These are phyloP conservation scores for Saccharomycopsis fermentans DNA, from an alignment of 805 yeast genomes.

Conservation along the genomic window DNA sequence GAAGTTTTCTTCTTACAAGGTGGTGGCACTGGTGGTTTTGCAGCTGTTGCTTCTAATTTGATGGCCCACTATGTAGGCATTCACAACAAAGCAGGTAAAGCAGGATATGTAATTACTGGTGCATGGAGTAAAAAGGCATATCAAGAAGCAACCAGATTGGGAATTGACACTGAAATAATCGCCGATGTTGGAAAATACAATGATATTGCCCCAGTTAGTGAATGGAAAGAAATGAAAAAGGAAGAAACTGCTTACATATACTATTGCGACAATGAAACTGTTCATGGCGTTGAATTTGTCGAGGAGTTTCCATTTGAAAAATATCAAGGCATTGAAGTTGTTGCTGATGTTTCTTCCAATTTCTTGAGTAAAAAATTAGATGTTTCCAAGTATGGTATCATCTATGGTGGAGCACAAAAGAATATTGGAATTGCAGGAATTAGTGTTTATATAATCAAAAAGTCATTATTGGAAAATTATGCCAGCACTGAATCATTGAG, in stretches of 20 bases:
- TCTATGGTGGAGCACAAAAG: slow-evolving; percentile 98
- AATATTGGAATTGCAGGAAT: slow-evolving; percentile 96
- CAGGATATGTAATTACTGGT: slow-evolving; percentile 86
- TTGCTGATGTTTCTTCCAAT: slow-evolving; percentile 92
- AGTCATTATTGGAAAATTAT: slow-evolving; percentile 52
- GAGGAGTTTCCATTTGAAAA: slow-evolving; percentile 11
- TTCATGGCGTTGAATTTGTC: slow-evolving; percentile 80
- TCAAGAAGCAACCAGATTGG: slow-evolving; percentile 82
- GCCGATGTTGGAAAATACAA: slow-evolving; percentile 50
- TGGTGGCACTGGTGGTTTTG: slow-evolving; percentile 95
- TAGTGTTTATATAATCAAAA: slow-evolving; percentile 83
- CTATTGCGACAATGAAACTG: slow-evolving; percentile 95
- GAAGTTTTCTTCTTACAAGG: slow-evolving; percentile 95
- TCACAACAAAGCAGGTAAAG: slow-evolving; percentile 60
- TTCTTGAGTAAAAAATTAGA: slow-evolving; percentile 75
- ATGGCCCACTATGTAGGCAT: slow-evolving; percentile 52
- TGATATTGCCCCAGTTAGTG: slow-evolving; percentile 50
- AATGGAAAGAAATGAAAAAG: slow-evolving; percentile 51
- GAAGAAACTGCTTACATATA: slow-evolving; percentile 76
- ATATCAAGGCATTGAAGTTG: slow-evolving; percentile 55
- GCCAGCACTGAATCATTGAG: slow-evolving; percentile 53
- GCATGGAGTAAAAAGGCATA: slow-evolving; percentile 84
- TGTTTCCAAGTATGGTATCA: slow-evolving; percentile 73
- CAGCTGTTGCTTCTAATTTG: slow-evolving; percentile 76
- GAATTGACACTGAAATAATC: slow-evolving; percentile 60